Evolutionary conservation across 257 asterid genomes (phyloP).

Genomic region (Plantago elongata): DNA sequence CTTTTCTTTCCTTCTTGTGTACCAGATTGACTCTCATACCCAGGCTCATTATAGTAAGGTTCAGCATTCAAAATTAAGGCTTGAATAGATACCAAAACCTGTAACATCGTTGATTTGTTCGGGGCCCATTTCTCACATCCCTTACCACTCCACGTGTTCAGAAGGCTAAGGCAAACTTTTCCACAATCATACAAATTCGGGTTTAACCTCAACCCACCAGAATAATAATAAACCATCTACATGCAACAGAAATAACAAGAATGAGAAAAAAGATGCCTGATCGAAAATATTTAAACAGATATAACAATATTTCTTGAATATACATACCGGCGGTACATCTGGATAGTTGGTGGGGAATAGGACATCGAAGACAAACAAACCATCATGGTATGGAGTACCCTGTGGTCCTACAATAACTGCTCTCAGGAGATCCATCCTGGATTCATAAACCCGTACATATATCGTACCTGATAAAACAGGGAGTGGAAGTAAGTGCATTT

Average conservation of each 20-base stretch:
- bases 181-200: conserved; percentile 60
- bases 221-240: conserved; percentile 48
- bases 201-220: conserved; percentile 52
- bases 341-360: conserved; percentile 46
- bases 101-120: conserved; percentile 48
- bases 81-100: conserved; percentile 52
- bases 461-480: conserved; percentile 33
- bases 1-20: conserved; percentile 33
- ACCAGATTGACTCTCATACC: conserved; percentile 27
- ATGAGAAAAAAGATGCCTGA: background rate
- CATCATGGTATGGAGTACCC: conserved; percentile 64
- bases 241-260: background rate
- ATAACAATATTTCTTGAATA: background rate
- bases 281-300: background rate
- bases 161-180: conserved; percentile 56
- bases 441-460: conserved; percentile 46
- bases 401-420: conserved; percentile 55
- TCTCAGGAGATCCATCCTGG: conserved; percentile 57
- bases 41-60: conserved; percentile 58
- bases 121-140: conserved; percentile 51
- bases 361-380: conserved; percentile 47
- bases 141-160: conserved; percentile 51
- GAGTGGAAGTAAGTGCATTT: background rate
- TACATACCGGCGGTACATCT: conserved; percentile 43
- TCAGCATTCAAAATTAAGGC: conserved; percentile 42